Conservation (phyloP, 441 rosid genomes). For the Dalechampia spathulata region DNA sequence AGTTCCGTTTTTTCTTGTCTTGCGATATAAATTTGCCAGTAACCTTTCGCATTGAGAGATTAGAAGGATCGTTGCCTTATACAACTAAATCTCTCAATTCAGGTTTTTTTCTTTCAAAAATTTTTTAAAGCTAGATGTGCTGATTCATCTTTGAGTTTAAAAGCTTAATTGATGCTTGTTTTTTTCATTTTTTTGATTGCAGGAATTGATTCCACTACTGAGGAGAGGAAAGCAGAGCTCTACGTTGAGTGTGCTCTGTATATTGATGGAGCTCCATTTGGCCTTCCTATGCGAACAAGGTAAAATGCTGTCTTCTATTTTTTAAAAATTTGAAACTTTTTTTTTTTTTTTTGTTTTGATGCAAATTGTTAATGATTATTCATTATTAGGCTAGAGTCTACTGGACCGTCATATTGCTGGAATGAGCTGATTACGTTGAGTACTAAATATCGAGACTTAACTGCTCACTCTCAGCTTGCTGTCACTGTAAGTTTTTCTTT, state of each 20-base stretch:
- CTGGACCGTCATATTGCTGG: slow-evolving; percentile 77
- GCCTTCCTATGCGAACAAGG: slow-evolving; percentile 92
- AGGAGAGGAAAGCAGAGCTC: slow-evolving; percentile 67
- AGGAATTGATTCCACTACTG: slow-evolving; percentile 39
- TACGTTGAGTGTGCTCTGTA: slow-evolving; percentile 78
- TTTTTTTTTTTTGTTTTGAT: not conserved
- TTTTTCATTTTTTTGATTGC: slow-evolving; percentile 12
- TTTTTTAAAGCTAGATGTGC: not conserved
- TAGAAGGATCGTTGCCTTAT: slow-evolving; percentile 65
- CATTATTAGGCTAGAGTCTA: slow-evolving; percentile 55
- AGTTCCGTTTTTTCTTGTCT: slow-evolving; percentile 90
- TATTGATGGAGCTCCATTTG: slow-evolving; percentile 90
- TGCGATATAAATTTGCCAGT: slow-evolving; percentile 92
- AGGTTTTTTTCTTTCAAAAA: slow-evolving; percentile 26
- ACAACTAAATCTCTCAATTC: slow-evolving; percentile 35
- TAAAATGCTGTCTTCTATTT: slow-evolving; percentile 5
- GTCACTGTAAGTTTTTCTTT: slow-evolving; percentile 67
- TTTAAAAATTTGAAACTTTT: not conserved
- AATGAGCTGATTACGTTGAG: slow-evolving; percentile 78
- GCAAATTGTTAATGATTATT: not conserved
- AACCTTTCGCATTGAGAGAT: slow-evolving; percentile 77
- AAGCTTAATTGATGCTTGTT: not conserved
- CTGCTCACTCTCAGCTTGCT: slow-evolving; percentile 80
- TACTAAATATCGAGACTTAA: slow-evolving; percentile 86
- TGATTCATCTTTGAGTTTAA: not conserved